phyloP scores from a whole-genome alignment of 1,284 basidiomycete genomes.

The Amylostereum chailletii region DNA sequence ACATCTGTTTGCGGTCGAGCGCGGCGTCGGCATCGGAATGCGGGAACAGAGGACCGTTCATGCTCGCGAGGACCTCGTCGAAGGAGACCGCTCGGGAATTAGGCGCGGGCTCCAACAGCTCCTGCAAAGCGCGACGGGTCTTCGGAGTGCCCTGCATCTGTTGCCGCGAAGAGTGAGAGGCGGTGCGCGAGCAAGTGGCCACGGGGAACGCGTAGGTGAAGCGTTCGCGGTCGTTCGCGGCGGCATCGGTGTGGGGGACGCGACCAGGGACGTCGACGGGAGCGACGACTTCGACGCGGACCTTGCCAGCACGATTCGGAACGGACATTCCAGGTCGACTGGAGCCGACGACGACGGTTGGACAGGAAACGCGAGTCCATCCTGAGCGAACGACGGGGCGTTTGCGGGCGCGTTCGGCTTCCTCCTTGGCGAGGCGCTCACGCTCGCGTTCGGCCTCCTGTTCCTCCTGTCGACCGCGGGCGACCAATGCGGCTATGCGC shows the following conservation, averaged over 20 bases:
- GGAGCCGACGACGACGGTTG: slow-evolving; percentile 5
- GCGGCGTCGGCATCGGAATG: not conserved
- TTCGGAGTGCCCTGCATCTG: slow-evolving; percentile 3
- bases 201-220: slow-evolving; percentile 12
- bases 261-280: not conserved
- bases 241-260: not conserved
- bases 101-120: slow-evolving; percentile 1
- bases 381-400: not conserved
- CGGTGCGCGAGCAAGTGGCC: not conserved
- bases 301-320: not conserved
- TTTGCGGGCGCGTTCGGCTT: slow-evolving; percentile 3
- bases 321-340: not conserved
- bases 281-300: not conserved
- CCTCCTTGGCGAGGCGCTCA: slow-evolving; percentile 6
- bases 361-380: not conserved
- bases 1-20: not conserved
- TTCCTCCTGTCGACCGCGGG: slow-evolving; percentile 5
- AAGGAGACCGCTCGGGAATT: slow-evolving; percentile 9
- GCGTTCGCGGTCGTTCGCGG: slow-evolving; percentile 1
- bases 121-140: slow-evolving; percentile 1
- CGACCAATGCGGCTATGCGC: slow-evolving; percentile 1
- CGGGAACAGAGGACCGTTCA: slow-evolving; percentile 10
- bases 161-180: not conserved
- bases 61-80: slow-evolving; percentile 10
- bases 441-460: slow-evolving; percentile 4